A percentile compares a stretch with the other conserved stretches of the same genome.
Conservation (phyloP, 441 rosid species). For the Oxalis stricta region DNA sequence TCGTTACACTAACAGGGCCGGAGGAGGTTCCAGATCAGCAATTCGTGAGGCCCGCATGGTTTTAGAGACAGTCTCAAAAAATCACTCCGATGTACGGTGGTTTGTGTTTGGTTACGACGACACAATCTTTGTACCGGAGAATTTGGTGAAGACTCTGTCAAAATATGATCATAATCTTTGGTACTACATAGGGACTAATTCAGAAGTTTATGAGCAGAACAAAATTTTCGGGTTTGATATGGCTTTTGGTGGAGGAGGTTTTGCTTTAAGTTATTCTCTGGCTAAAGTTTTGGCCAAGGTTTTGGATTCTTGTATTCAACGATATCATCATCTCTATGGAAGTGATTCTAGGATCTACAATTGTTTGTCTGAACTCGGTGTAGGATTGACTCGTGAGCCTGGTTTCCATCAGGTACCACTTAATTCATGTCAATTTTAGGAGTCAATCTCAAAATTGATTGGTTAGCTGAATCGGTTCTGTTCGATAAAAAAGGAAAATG, state of each 20-base stretch:
- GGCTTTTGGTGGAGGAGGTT: constrained; percentile 87
- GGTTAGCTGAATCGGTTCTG: no score
- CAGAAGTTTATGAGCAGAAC: constrained; percentile 60
- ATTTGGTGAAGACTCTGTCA: constrained; percentile 59
- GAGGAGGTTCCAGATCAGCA: constrained; percentile 55
- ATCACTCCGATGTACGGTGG: constrained; percentile 58
- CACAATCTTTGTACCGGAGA: constrained; percentile 64
- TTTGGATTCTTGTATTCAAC: constrained; percentile 65
- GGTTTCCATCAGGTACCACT: constrained; percentile 87
- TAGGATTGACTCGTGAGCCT: constrained; percentile 59
- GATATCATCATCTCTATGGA: constrained; percentile 84
- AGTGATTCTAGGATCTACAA: constrained; percentile 66
- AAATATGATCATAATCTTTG: constrained; percentile 73
- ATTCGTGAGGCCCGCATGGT: constrained; percentile 69
- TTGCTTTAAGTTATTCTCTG: constrained; percentile 66
- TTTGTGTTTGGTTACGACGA: constrained; percentile 89
- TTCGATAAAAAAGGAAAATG: no score
- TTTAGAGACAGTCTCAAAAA: constrained; percentile 43
- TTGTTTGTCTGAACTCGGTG: constrained; percentile 84
- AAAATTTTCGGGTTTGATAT: constrained; percentile 46
- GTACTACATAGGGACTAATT: constrained; percentile 76
- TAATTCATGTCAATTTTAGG: no score
- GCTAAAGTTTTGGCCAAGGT: constrained; percentile 65
- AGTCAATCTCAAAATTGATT: no score
- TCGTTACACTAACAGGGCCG: constrained; percentile 44